phyloP scores from a whole-genome alignment of 2,329 filamentous ascomycete genomes.

The Colletotrichum musae region DNA sequence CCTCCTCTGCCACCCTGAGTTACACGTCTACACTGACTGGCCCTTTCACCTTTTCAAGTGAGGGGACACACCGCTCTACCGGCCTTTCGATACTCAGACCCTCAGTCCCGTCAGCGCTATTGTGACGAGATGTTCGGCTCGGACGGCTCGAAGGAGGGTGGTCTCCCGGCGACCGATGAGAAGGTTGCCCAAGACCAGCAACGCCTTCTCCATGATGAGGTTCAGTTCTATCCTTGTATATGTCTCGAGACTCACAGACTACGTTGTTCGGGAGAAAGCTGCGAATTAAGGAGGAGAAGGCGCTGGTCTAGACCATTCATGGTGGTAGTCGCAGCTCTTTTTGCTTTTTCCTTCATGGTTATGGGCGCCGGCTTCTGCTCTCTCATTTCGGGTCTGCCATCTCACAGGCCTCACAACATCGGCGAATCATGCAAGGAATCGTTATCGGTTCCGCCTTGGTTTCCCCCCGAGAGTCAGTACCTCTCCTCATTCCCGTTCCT shows the following conservation, averaged over 20 bases:
- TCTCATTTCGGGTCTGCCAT: not conserved
- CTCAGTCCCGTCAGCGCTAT: not conserved
- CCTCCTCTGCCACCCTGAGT: not conserved
- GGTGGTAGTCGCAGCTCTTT: not conserved
- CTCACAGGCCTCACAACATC: not conserved
- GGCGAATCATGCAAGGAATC: not conserved
- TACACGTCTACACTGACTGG: not conserved
- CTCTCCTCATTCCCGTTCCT: not conserved
- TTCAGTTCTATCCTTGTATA: not conserved
- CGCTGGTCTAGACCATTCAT: not conserved
- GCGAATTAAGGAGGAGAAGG: not conserved
- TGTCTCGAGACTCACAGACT: not conserved
- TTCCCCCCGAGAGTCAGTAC: not conserved
- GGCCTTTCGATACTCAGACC: not conserved
- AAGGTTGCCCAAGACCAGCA: not conserved
- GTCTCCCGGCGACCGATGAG: not conserved
- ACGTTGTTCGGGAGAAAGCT: not conserved
- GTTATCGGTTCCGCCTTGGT: not conserved
- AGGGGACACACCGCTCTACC: not conserved
- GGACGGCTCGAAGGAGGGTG: not conserved
- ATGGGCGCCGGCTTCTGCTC: not conserved
- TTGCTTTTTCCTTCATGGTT: not conserved
- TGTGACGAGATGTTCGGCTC: not conserved
- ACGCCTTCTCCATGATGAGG: not conserved
- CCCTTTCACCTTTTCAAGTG: not conserved